A percentile compares a stretch with the other conserved stretches of the same genome.
Conservation (phyloP, 2,329 filamentous ascomycete species). For the Pseudocercospora eumusae region DNA sequence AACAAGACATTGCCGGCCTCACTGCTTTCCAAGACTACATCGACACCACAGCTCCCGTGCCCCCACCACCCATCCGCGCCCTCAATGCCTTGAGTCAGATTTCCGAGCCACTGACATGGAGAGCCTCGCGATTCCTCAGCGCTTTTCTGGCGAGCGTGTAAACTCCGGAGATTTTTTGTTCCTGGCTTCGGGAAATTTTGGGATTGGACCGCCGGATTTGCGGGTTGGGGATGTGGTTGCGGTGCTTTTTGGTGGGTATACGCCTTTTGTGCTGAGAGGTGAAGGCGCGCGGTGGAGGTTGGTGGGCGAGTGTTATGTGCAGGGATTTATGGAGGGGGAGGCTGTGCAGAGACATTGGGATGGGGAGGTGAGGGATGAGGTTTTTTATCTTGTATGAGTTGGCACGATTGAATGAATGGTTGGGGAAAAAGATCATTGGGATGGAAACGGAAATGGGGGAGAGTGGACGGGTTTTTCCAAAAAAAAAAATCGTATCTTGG, state of each 20-base stretch:
- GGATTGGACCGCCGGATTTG: neutral
- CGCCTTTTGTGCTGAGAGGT: slow-evolving; percentile 7
- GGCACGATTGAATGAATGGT: too few relatives aligned
- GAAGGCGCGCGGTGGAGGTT: neutral
- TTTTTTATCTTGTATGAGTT: too few relatives aligned
- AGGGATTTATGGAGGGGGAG: slow-evolving; percentile 19
- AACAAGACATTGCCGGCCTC: slow-evolving; percentile 5
- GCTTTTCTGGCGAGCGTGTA: slow-evolving; percentile 12
- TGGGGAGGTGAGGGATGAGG: neutral
- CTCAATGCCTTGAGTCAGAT: slow-evolving; percentile 3
- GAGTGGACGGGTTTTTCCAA: too few relatives aligned
- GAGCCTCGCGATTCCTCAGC: neutral
- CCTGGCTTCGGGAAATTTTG: neutral
- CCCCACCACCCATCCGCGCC: slow-evolving; percentile 1
- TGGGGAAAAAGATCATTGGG: too few relatives aligned
- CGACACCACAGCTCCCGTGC: neutral
- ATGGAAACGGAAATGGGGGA: too few relatives aligned
- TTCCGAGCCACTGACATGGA: neutral
- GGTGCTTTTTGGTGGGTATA: slow-evolving; percentile 8
- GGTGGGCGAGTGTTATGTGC: slow-evolving; percentile 19
- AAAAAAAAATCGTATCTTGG: too few relatives aligned
- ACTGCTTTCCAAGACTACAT: neutral
- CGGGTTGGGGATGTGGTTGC: slow-evolving; percentile 3
- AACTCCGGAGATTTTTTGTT: slow-evolving; percentile 1
- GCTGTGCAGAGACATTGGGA: slow-evolving; percentile 3